Evolutionary conservation across 2,329 filamentous ascomycete species (phyloP).

Genomic region (Hansfordia pulvinata): DNA sequence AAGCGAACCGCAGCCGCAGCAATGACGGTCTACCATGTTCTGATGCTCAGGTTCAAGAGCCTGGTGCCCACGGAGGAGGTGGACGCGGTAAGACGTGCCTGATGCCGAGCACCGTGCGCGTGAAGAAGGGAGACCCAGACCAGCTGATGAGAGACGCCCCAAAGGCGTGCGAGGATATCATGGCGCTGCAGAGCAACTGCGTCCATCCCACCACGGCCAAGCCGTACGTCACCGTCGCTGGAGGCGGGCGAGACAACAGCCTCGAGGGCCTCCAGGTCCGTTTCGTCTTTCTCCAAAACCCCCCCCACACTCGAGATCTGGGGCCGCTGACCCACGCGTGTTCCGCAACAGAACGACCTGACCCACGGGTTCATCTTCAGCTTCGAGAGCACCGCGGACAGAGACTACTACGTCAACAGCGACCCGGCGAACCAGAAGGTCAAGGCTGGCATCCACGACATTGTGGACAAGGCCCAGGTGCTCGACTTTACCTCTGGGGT

Average conservation of each 20-base stretch:
- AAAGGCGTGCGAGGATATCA: constrained; percentile 16
- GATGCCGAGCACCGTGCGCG: no score
- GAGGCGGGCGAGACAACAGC: constrained; percentile 47
- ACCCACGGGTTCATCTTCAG: constrained; percentile 55
- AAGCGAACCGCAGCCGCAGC: no score
- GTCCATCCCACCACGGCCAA: constrained; percentile 42
- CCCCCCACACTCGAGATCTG: not conserved
- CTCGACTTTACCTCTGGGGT: constrained; percentile 38
- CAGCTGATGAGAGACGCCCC: not conserved
- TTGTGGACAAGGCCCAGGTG: constrained; percentile 38
- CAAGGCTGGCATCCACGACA: constrained; percentile 27
- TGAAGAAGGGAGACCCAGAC: no score
- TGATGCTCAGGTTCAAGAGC: constrained; percentile 14
- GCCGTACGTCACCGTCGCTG: constrained; percentile 43
- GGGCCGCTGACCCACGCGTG: not conserved
- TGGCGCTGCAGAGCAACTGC: constrained; percentile 41
- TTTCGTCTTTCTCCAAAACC: not conserved
- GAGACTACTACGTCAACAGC: constrained; percentile 50
- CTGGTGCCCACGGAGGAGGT: constrained; percentile 13
- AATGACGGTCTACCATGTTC: constrained; percentile 16
- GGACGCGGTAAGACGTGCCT: constrained; percentile 11
- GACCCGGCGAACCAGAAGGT: constrained; percentile 52
- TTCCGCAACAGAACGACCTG: constrained; percentile 34
- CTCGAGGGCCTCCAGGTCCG: constrained; percentile 45
- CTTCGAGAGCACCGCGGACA: constrained; percentile 47